Conservation (phyloP, 2,329 filamentous ascomycete species). For the Chalaropsis ovoidea region DNA sequence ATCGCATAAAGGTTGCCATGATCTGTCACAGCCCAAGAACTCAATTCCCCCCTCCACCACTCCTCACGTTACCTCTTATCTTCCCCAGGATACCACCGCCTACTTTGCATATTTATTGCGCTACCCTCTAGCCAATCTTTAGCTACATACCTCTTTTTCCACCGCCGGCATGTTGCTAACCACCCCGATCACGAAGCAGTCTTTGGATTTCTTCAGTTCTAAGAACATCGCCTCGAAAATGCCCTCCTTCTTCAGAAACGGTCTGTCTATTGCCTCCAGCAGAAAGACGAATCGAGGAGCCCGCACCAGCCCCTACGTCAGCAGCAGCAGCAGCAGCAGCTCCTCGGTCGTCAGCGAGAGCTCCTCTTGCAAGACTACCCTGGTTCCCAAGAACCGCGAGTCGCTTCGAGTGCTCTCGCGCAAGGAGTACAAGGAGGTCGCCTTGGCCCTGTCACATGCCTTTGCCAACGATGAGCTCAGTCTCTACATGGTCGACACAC, state of each 20-base stretch:
- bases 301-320: slow-evolving; percentile 25
- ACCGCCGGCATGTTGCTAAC: not conserved
- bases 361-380: slow-evolving; percentile 29
- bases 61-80: not conserved
- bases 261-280: slow-evolving; percentile 20
- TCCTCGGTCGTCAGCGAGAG: not conserved
- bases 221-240: slow-evolving; percentile 11
- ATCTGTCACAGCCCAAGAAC: not conserved
- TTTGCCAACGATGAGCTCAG: slow-evolving; percentile 67
- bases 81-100: not conserved
- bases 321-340: not conserved
- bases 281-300: slow-evolving; percentile 39
- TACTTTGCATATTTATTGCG: not conserved
- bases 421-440: slow-evolving; percentile 60
- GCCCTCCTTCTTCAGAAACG: slow-evolving; percentile 11
- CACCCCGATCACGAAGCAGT: not conserved
- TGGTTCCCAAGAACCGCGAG: slow-evolving; percentile 41
- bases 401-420: slow-evolving; percentile 41
- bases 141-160: not conserved
- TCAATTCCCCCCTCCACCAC: not conserved
- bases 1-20: not conserved
- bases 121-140: not conserved
- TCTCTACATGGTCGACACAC: slow-evolving; percentile 63
- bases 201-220: not conserved
- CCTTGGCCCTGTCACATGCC: slow-evolving; percentile 61